These are phyloP conservation scores for Telfairia occidentalis DNA, from an alignment of 331 rosid species.

Conservation along the genomic window DNA sequence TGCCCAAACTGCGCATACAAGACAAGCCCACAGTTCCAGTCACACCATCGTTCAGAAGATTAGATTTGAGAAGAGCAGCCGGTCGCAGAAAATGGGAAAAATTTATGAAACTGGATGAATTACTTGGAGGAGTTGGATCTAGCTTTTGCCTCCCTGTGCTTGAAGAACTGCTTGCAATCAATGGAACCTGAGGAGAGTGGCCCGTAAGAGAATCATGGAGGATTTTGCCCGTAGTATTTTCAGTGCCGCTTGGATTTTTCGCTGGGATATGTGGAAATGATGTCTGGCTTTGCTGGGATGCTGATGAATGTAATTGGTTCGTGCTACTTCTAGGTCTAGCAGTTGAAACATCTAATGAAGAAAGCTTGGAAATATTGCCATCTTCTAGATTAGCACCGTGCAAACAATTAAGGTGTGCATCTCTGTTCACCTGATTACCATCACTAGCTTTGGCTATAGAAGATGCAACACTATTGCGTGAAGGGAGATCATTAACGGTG, in stretches of 20 bases:
- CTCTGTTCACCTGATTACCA: conserved; percentile 34
- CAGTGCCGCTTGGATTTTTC: conserved; percentile 26
- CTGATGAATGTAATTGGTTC: conserved; percentile 29
- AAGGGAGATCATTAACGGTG: conserved; percentile 32
- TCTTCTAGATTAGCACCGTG: conserved; percentile 30
- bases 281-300: conserved; percentile 46
- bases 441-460: conserved; percentile 28
- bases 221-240: conserved; percentile 27
- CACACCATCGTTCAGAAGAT: conserved; percentile 33
- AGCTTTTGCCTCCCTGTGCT: conserved; percentile 28
- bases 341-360: conserved; percentile 34
- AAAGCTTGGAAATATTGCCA: conserved; percentile 35
- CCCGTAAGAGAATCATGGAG: conserved; percentile 18
- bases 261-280: conserved; percentile 42
- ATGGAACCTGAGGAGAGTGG: conserved; percentile 32
- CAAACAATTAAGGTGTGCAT: conserved; percentile 28
- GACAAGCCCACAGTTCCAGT: conserved; percentile 19
- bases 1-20: conserved; percentile 23
- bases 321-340: conserved; percentile 29
- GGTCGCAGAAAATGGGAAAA: conserved; percentile 80
- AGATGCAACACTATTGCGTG: conserved; percentile 23
- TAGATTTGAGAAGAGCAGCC: conserved; percentile 46
- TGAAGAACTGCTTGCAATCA: conserved; percentile 29
- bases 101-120: conserved; percentile 39
- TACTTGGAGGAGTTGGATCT: conserved; percentile 30